phyloP scores from a whole-genome alignment of 495 filamentous ascomycete species.

The Annulohypoxylon maeteangense region DNA sequence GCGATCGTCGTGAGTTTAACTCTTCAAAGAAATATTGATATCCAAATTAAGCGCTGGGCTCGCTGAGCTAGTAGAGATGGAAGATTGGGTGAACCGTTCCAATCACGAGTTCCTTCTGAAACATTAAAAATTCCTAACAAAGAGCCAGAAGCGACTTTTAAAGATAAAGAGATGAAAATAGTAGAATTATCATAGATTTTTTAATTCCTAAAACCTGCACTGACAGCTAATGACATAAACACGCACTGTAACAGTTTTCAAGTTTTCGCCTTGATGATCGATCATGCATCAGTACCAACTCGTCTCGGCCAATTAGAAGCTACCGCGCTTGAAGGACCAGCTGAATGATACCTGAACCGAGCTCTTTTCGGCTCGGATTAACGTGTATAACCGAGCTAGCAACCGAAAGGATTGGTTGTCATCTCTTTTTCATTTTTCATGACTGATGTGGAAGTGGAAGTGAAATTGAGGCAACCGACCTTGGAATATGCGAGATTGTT shows the following conservation, averaged over 20 bases:
- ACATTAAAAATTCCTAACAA: conserved; percentile 20
- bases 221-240: conserved; percentile 33
- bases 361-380: conserved; percentile 8
- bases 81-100: background rate
- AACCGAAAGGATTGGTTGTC: conserved; percentile 3
- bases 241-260: conserved; percentile 31
- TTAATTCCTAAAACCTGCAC: conserved; percentile 17
- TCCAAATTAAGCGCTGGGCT: background rate
- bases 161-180: conserved; percentile 8
- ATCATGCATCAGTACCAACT: conserved; percentile 12
- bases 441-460: background rate
- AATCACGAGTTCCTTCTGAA: conserved; percentile 18
- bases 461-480: conserved; percentile 17
- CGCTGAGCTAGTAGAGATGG: conserved; percentile 6
- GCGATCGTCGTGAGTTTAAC: conserved; percentile 6
- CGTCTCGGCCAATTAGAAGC: conserved; percentile 3
- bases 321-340: background rate
- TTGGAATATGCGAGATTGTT: conserved; percentile 1
- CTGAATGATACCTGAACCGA: background rate
- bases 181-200: conserved; percentile 22
- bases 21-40: conserved; percentile 10
- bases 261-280: conserved; percentile 30
- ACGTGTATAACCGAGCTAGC: background rate
- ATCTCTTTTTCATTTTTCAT: background rate
- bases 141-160: background rate